These are phyloP conservation scores for Emmonsiellopsis sp. DNA, from an alignment of 2,329 filamentous ascomycete genomes.

Conservation along the genomic window DNA sequence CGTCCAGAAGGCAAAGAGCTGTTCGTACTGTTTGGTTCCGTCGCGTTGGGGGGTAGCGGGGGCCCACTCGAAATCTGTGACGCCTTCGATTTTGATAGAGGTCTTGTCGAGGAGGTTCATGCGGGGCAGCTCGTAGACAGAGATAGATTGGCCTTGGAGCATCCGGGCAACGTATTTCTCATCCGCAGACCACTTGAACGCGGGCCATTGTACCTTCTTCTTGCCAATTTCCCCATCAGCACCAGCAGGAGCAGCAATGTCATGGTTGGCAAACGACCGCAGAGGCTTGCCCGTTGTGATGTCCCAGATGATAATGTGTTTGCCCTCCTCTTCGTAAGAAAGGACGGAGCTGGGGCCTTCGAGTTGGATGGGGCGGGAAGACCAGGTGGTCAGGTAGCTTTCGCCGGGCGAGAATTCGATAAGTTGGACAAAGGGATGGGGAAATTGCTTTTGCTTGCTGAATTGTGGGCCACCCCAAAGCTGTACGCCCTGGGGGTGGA, in stretches of 20 bases:
- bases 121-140: conserved; percentile 76
- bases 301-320: conserved; percentile 99
- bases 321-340: conserved; percentile 87
- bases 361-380: conserved; percentile 82
- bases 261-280: conserved; percentile 86
- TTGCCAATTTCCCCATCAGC: conserved; percentile 58
- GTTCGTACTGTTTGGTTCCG: conserved; percentile 83
- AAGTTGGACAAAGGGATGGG: conserved; percentile 90
- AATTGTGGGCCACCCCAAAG: conserved; percentile 90
- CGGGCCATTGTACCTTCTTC: conserved; percentile 95
- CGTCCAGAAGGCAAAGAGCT: conserved; percentile 97
- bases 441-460: conserved; percentile 84
- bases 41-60: conserved; percentile 74
- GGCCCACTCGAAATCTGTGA: conserved; percentile 97
- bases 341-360: conserved; percentile 80
- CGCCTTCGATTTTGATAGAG: conserved; percentile 89
- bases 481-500: conserved; percentile 93
- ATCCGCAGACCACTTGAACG: conserved; percentile 98
- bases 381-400: conserved; percentile 94
- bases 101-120: conserved; percentile 89
- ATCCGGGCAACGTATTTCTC: conserved; percentile 94
- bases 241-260: conserved; percentile 53
- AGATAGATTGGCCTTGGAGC: conserved; percentile 79
- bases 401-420: conserved; percentile 92
- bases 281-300: conserved; percentile 81